These are phyloP conservation scores for Hypoxylon fragiforme DNA, from an alignment of 495 filamentous ascomycete genomes.

Conservation along the genomic window DNA sequence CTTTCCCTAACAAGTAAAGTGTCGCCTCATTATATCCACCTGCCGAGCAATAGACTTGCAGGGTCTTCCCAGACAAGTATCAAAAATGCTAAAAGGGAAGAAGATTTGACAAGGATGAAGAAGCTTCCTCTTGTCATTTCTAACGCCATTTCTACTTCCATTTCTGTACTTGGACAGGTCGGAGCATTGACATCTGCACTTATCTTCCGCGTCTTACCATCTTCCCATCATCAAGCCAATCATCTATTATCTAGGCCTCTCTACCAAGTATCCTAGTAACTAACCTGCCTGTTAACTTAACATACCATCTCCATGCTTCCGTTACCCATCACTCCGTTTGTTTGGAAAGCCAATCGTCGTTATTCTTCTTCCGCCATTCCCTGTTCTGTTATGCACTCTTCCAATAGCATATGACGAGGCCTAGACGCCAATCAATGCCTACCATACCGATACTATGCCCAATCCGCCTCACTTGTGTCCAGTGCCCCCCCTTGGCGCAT, in stretches of 20 bases:
- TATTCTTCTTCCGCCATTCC: constrained; percentile 20
- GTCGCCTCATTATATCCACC: constrained; percentile 25
- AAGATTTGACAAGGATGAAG: background rate
- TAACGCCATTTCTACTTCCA: background rate
- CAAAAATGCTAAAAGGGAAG: background rate
- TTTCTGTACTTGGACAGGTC: too few species aligned
- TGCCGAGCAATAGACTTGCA: constrained; percentile 24
- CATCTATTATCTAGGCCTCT: constrained; percentile 9
- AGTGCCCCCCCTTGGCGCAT: constrained; percentile 24
- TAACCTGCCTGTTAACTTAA: too few species aligned
- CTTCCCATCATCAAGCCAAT: background rate
- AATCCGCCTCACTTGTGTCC: constrained; percentile 29
- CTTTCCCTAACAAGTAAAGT: constrained; percentile 25
- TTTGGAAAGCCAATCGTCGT: constrained; percentile 29
- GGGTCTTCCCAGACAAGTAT: constrained; percentile 13
- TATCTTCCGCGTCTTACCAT: background rate
- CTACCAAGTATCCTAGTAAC: background rate
- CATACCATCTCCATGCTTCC: too few species aligned
- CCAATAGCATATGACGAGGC: constrained; percentile 14
- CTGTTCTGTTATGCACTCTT: constrained; percentile 19
- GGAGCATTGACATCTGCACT: background rate
- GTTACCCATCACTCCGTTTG: constrained; percentile 12
- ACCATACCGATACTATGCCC: constrained; percentile 16
- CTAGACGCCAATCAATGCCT: constrained; percentile 24
- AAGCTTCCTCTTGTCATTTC: background rate